A percentile compares a stretch with the other conserved stretches of the same genome.
Conservation (phyloP, 768 basidiomycete species). For the Podaxis mareebaensis region DNA sequence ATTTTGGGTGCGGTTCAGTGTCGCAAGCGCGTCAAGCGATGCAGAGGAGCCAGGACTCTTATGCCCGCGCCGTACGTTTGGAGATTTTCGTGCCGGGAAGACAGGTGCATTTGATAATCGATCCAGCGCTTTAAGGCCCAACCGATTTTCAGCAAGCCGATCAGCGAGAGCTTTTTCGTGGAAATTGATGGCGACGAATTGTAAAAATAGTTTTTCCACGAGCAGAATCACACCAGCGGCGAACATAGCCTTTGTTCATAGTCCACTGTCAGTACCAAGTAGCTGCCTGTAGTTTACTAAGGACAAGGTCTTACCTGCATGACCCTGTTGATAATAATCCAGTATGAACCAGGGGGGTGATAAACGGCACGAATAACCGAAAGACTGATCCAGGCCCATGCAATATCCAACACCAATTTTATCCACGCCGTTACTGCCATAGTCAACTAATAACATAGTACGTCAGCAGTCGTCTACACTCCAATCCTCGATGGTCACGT, state of each 20-base stretch:
- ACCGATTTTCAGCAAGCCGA: slow-evolving; percentile 66
- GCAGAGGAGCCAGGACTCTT: slow-evolving; percentile 40
- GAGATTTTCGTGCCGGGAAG: slow-evolving; percentile 34
- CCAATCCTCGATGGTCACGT: slow-evolving; percentile 18
- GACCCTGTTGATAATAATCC: slow-evolving; percentile 66
- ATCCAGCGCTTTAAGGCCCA: slow-evolving; percentile 71
- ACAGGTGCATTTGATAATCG: slow-evolving; percentile 68
- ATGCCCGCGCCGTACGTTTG: slow-evolving; percentile 47
- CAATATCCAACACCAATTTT: slow-evolving; percentile 63
- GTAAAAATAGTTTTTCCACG: slow-evolving; percentile 58
- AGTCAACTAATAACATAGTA: slow-evolving; percentile 44
- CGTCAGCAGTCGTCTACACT: background rate
- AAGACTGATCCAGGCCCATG: slow-evolving; percentile 76
- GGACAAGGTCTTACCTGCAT: slow-evolving; percentile 53
- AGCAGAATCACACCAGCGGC: slow-evolving; percentile 43
- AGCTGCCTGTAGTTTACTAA: background rate
- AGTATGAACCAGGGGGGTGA: slow-evolving; percentile 64
- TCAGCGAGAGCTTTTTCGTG: slow-evolving; percentile 77
- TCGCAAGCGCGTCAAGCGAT: slow-evolving; percentile 34
- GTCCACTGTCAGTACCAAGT: slow-evolving; percentile 1
- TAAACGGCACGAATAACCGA: slow-evolving; percentile 60
- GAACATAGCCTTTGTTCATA: slow-evolving; percentile 40
- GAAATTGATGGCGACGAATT: slow-evolving; percentile 79
- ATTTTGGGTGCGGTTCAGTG: slow-evolving; percentile 6
- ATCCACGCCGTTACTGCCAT: slow-evolving; percentile 72